Base-by-base conservation (phyloP, 768 basidiomycete species). In the Coprinopsis cinerea region DNA sequence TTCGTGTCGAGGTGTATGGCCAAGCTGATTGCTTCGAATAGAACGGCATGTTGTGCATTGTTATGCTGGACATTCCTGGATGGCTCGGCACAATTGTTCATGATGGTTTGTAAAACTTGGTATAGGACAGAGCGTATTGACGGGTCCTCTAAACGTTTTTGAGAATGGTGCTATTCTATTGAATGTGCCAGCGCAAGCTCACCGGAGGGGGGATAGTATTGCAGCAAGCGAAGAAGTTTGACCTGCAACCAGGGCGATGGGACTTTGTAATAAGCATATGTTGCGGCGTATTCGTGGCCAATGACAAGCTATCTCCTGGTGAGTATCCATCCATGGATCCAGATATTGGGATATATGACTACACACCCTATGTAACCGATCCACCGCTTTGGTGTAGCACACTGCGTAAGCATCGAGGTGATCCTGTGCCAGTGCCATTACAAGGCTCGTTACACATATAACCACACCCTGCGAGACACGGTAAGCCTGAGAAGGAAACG, bases 211-310 rank as follows among this genome's bases (percentile, higher is more conserved):
- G 95, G 85, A 63, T 98, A 98, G 64, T 96, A 95, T 64, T 98
- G 96, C 30, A 99, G 66, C 14, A 99, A 66, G 20, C 92, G 85
- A 13, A 99, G 74, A 2, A 99, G 78, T 64, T 97, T 96, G 55
- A 98, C 92, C 69, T 98, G 95, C 27, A 97, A 72, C 96, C 95
- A 98, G 0, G 95, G 95, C 20, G 89, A 89, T 18, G 95, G 95
- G 1, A 98, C 92, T 69, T 93, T 92, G 69, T 99, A 99, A 65
- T 99, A 99, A 15, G 93, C 79, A 63, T 99, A 99, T 44, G 90
- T 87, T 28, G 86, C 75, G 6, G 84, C 72, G 61, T 88, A 95
- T 61, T 98, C 91, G 53, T 87, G 85, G 57, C 93, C 90, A 54
- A 98, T 86, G 15, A 97, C 78, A 57, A 99, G 77, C 92, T 95